Conservation (phyloP, 352 stramenopile species). For the Phytophthora lateralis region DNA sequence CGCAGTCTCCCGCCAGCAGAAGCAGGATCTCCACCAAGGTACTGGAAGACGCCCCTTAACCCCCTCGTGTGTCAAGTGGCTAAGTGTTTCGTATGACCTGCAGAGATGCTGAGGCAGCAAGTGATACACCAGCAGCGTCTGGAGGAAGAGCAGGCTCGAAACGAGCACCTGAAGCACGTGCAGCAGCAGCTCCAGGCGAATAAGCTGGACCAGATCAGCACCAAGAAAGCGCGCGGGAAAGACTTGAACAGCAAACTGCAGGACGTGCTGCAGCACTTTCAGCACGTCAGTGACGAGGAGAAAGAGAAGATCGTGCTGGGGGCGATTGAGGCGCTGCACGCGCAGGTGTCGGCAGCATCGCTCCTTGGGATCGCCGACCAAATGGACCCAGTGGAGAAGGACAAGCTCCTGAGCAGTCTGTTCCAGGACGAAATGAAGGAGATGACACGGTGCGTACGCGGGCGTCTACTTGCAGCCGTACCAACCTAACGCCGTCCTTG, state of each 20-base stretch:
- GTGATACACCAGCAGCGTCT: slow-evolving; percentile 35
- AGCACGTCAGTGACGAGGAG: slow-evolving; percentile 58
- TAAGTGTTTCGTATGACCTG: not conserved
- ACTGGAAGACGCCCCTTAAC: too few relatives aligned
- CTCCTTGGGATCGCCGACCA: slow-evolving; percentile 51
- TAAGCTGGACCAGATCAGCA: slow-evolving; percentile 54
- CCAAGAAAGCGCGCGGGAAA: slow-evolving; percentile 46
- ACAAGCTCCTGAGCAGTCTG: slow-evolving; percentile 57
- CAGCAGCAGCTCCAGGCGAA: slow-evolving; percentile 58
- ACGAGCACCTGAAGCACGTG: slow-evolving; percentile 51
- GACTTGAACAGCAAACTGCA: slow-evolving; percentile 60
- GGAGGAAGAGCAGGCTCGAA: slow-evolving; percentile 40
- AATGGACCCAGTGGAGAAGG: slow-evolving; percentile 61
- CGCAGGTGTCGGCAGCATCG: slow-evolving; percentile 57
- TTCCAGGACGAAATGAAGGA: slow-evolving; percentile 60
- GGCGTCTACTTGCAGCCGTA: not conserved
- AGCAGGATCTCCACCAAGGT: slow-evolving; percentile 56
- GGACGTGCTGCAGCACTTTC: slow-evolving; percentile 58
- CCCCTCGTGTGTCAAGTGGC: not conserved
- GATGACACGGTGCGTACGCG: slow-evolving; percentile 51
- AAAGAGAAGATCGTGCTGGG: slow-evolving; percentile 64
- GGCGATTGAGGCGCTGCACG: slow-evolving; percentile 49
- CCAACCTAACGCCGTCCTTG: slow-evolving; percentile 8
- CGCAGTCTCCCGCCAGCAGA: slow-evolving; percentile 47
- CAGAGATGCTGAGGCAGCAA: slow-evolving; percentile 50